Evolutionary conservation across 768 basidiomycete genomes (phyloP).

Genomic region (Candolleomyces aberdarensis): DNA sequence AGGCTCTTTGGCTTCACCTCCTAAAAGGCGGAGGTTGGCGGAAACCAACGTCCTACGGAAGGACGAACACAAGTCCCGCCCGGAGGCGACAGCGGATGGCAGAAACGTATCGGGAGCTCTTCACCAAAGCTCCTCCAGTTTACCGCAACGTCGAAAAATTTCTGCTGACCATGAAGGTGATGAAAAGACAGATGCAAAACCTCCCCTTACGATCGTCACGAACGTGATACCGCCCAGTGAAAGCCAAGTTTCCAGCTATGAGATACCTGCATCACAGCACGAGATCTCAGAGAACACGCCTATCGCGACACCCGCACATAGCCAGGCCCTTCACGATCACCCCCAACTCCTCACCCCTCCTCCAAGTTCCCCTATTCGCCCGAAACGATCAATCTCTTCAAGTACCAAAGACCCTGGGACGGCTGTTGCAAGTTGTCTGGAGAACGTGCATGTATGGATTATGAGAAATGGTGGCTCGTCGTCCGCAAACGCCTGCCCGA

Average conservation of each 20-base stretch:
- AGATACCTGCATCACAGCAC: background rate
- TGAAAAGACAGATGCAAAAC: background rate
- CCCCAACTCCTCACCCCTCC: background rate
- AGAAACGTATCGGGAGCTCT: too few relatives aligned
- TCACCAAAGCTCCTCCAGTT: background rate
- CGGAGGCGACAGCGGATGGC: too few relatives aligned
- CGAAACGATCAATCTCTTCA: background rate
- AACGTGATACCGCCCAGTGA: background rate
- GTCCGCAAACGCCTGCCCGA: conserved; percentile 13
- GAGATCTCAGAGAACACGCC: background rate
- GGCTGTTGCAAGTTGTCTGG: background rate
- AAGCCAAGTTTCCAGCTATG: background rate
- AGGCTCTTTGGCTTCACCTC: too few relatives aligned
- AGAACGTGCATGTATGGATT: conserved; percentile 28
- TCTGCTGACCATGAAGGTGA: background rate
- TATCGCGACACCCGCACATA: background rate
- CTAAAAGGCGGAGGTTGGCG: too few relatives aligned
- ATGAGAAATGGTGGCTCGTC: background rate
- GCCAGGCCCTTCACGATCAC: background rate
- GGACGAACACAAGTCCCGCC: too few relatives aligned
- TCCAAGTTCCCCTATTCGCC: background rate
- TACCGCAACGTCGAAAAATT: background rate
- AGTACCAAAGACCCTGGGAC: background rate
- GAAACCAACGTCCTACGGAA: too few relatives aligned
- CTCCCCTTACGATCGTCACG: background rate